A percentile compares a stretch with the other conserved stretches of the same genome.
These are phyloP conservation scores for Stentor coeruleus DNA, from an alignment of 73 alveolate species.

Conservation along the genomic window DNA sequence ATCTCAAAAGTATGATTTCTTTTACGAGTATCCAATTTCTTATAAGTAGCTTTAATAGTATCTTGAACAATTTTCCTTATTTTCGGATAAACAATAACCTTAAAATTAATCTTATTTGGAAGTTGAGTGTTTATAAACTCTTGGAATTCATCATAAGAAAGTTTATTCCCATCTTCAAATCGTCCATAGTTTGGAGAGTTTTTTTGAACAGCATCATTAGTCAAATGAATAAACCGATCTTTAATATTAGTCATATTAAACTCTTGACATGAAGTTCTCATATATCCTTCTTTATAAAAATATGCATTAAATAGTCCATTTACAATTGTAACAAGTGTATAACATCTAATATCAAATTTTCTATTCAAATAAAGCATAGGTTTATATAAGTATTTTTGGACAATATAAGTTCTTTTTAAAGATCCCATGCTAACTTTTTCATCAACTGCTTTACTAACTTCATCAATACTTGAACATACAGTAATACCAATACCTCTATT, in stretches of 20 bases:
- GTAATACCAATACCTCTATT: constrained; percentile 7
- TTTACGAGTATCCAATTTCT: constrained; percentile 62
- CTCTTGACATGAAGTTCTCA: constrained; percentile 65
- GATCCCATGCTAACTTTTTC: background rate
- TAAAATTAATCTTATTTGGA: background rate
- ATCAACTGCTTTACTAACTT: constrained; percentile 19
- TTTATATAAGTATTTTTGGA: constrained; percentile 49
- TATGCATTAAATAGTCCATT: constrained; percentile 45
- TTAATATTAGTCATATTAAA: constrained; percentile 49
- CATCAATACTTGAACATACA: background rate
- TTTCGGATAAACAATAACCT: background rate
- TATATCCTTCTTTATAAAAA: constrained; percentile 61
- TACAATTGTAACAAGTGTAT: constrained; percentile 50
- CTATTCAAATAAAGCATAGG: constrained; percentile 50
- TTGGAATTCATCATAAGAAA: constrained; percentile 54
- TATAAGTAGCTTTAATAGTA: constrained; percentile 45
- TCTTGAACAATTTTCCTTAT: background rate
- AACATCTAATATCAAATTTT: constrained; percentile 70
- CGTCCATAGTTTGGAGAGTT: constrained; percentile 67
- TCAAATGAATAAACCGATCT: constrained; percentile 64
- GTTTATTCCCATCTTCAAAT: constrained; percentile 75
- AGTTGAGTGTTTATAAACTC: constrained; percentile 25
- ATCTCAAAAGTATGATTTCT: constrained; percentile 80
- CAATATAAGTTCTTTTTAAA: constrained; percentile 40
- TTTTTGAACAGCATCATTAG: constrained; percentile 77